These are phyloP conservation scores for Aspergillus baeticus DNA, from an alignment of 495 filamentous ascomycete genomes.

Conservation along the genomic window DNA sequence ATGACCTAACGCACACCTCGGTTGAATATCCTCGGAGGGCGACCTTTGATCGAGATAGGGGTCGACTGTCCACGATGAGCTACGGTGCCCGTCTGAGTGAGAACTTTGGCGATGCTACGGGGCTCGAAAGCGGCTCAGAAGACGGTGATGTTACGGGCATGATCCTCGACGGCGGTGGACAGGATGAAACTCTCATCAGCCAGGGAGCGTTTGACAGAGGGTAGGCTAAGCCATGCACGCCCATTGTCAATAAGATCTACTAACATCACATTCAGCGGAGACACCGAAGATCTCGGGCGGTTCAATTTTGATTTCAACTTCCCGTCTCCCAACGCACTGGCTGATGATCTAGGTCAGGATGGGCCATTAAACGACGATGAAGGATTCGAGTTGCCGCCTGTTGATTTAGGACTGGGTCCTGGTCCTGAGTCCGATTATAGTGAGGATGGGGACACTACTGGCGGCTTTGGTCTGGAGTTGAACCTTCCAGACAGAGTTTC, in stretches of 20 bases:
- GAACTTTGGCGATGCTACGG: constrained; percentile 49
- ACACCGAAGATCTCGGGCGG: constrained; percentile 46
- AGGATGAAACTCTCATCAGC: constrained; percentile 31
- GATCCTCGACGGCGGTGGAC: constrained; percentile 32
- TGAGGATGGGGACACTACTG: constrained; percentile 21
- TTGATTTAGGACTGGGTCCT: constrained; percentile 31
- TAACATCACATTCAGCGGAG: constrained; percentile 40
- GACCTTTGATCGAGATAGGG: constrained; percentile 46
- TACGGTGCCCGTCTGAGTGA: constrained; percentile 64
- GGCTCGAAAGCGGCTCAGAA: constrained; percentile 51
- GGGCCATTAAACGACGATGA: constrained; percentile 37
- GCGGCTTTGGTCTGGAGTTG: constrained; percentile 33
- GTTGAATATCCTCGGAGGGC: constrained; percentile 69
- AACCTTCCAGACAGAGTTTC: constrained; percentile 28
- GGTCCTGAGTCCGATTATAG: constrained; percentile 23
- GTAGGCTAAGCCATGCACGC: constrained; percentile 24
- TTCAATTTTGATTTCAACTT: constrained; percentile 47
- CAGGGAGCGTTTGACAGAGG: constrained; percentile 43
- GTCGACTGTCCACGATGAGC: constrained; percentile 53
- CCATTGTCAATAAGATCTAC: constrained; percentile 15
- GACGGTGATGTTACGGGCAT: constrained; percentile 44
- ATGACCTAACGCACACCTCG: constrained; percentile 65
- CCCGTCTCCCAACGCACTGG: constrained; percentile 33
- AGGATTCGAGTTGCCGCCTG: constrained; percentile 36
- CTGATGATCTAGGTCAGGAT: constrained; percentile 27